A percentile compares a stretch with the other conserved stretches of the same genome.
These are phyloP conservation scores for Leccinum rimulosum DNA, from an alignment of 768 basidiomycete species.

Conservation along the genomic window DNA sequence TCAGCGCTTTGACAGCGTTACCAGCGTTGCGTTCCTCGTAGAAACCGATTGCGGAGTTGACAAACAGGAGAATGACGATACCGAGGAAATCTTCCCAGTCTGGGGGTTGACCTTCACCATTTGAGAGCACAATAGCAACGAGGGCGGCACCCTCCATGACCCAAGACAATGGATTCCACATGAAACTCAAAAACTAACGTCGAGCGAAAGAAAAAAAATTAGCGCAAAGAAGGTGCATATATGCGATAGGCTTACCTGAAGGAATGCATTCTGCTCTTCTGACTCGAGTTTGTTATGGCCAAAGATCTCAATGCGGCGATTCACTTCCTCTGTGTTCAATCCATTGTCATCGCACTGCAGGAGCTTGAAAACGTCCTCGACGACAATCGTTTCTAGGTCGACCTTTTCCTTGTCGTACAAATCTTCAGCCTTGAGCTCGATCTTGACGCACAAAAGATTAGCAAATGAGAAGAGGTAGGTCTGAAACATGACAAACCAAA, in stretches of 20 bases:
- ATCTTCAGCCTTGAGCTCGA: slow-evolving; percentile 90
- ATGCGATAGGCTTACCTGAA: slow-evolving; percentile 56
- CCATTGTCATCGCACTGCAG: slow-evolving; percentile 88
- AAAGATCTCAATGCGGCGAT: slow-evolving; percentile 85
- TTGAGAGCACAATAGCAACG: slow-evolving; percentile 93
- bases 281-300: slow-evolving; percentile 94
- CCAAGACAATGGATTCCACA: slow-evolving; percentile 99
- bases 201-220: background rate
- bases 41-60: slow-evolving; percentile 98
- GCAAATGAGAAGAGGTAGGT: background rate
- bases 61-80: slow-evolving; percentile 85
- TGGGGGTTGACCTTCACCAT: slow-evolving; percentile 81
- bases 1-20: slow-evolving; percentile 98
- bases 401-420: slow-evolving; percentile 99
- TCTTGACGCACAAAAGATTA: slow-evolving; percentile 36
- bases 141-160: slow-evolving; percentile 98
- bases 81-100: slow-evolving; percentile 99
- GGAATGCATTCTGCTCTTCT: slow-evolving; percentile 87
- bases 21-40: slow-evolving; percentile 97
- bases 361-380: slow-evolving; percentile 95
- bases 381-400: slow-evolving; percentile 94
- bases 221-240: background rate
- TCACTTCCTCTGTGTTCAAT: slow-evolving; percentile 71
- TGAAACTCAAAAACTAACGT: slow-evolving; percentile 83
- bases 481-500: slow-evolving; percentile 42